phyloP scores from a whole-genome alignment of 2,329 filamentous ascomycete species.

The Aspergillus ruber region DNA sequence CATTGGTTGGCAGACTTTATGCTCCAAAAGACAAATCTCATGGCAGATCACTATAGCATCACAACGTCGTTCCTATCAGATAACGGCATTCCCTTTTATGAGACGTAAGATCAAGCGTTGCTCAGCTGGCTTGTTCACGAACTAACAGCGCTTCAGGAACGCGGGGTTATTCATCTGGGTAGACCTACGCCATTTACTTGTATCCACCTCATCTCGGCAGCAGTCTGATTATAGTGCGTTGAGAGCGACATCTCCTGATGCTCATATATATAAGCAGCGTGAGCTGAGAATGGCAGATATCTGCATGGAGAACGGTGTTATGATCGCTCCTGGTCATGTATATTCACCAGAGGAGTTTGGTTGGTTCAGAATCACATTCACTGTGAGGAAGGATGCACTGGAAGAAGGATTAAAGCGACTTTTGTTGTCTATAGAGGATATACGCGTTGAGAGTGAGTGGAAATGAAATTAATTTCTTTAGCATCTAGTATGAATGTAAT shows the following conservation, averaged over 20 bases:
- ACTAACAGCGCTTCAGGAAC: conserved; percentile 7
- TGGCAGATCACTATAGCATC: conserved; percentile 3
- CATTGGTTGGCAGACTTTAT: conserved; percentile 3
- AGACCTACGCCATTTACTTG: conserved; percentile 6
- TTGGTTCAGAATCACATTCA: conserved; percentile 11
- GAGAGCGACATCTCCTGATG: background rate
- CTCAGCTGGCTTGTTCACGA: too few relatives aligned
- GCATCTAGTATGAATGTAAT: too few relatives aligned
- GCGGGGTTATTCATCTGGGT: conserved; percentile 9
- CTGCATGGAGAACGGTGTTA: conserved; percentile 7
- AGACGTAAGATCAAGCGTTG: conserved; percentile 3
- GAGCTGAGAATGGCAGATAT: conserved; percentile 5
- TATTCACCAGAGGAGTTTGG: conserved; percentile 7
- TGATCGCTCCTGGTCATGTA: conserved; percentile 7
- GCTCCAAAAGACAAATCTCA: conserved; percentile 2
- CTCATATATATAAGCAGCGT: background rate
- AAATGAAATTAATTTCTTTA: too few relatives aligned
- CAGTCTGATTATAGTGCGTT: background rate
- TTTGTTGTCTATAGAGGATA: too few relatives aligned
- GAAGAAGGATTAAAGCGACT: conserved; percentile 7
- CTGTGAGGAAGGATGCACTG: conserved; percentile 3
- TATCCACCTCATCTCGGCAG: too few relatives aligned
- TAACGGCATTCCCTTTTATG: conserved; percentile 1
- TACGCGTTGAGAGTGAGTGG: too few relatives aligned
- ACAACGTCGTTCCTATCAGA: conserved; percentile 1